phyloP scores from a whole-genome alignment of 305 asterid genomes.

The Withania somnifera region DNA sequence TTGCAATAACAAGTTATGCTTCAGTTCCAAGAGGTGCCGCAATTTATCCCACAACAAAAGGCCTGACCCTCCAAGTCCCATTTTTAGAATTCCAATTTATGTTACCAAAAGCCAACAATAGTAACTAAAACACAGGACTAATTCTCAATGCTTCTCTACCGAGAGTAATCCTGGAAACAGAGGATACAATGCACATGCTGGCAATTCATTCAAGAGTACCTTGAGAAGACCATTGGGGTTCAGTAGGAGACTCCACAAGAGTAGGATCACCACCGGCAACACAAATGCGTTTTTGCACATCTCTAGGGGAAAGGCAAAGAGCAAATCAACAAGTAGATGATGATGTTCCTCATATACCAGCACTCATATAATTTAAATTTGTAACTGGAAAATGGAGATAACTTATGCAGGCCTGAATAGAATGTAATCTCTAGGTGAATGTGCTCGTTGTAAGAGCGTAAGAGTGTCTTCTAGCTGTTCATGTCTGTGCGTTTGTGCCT shows the following conservation, averaged over 20 bases:
- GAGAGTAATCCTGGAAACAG: neutral
- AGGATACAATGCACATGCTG: neutral
- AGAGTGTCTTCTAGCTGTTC: neutral
- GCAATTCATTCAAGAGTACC: conserved; percentile 32
- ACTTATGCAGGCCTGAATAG: neutral
- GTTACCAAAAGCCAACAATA: neutral
- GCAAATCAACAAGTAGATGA: neutral
- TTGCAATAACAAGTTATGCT: neutral
- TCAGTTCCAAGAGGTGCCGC: neutral
- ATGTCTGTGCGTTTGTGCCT: neutral
- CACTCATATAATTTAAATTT: neutral
- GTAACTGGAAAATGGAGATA: neutral
- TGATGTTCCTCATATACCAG: neutral
- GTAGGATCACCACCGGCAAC: conserved; percentile 83
- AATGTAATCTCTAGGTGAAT: neutral
- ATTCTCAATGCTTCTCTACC: neutral
- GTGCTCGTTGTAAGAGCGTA: neutral
- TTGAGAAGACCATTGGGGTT: conserved; percentile 95
- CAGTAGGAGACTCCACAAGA: conserved; percentile 76
- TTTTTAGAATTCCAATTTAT: neutral
- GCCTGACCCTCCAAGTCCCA: neutral
- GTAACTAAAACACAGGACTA: neutral
- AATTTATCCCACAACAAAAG: neutral
- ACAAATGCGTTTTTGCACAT: conserved; percentile 50
- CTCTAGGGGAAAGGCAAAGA: conserved; percentile 22